A percentile compares a stretch with the other conserved stretches of the same genome.
Conservation (phyloP, 1,139 yeast species). For the Pichia sp. region DNA sequence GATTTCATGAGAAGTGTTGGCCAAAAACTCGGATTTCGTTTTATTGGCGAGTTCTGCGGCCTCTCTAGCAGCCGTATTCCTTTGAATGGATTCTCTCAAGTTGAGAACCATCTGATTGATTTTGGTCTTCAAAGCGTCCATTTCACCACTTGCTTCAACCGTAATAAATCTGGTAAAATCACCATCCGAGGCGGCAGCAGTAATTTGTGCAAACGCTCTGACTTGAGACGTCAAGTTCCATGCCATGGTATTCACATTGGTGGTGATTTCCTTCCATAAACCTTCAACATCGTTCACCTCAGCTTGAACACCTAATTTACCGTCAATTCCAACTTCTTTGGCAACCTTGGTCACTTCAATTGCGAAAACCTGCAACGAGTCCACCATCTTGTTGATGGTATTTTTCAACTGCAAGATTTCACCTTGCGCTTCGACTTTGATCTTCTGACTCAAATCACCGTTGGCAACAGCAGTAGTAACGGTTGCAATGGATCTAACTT, state of each 20-base stretch:
- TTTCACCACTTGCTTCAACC: slow-evolving; percentile 87
- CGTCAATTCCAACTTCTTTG: slow-evolving; percentile 87
- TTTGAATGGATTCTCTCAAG: slow-evolving; percentile 78
- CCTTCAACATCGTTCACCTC: slow-evolving; percentile 90
- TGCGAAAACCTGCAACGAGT: slow-evolving; percentile 78
- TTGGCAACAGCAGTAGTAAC: slow-evolving; percentile 91
- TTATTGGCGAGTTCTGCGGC: slow-evolving; percentile 88
- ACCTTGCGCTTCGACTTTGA: slow-evolving; percentile 86
- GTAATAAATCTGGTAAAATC: slow-evolving; percentile 86
- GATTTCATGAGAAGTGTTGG: slow-evolving; percentile 87
- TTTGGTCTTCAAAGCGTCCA: slow-evolving; percentile 87
- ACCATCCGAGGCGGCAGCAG: slow-evolving; percentile 92
- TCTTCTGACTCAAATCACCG: slow-evolving; percentile 82
- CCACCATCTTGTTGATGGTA: slow-evolving; percentile 88
- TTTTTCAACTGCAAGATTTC: slow-evolving; percentile 70
- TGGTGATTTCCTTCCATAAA: slow-evolving; percentile 84
- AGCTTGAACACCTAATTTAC: slow-evolving; percentile 86
- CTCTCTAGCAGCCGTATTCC: slow-evolving; percentile 88
- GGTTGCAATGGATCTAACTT: slow-evolving; percentile 83
- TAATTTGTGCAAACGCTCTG: slow-evolving; percentile 87
- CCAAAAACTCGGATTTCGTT: slow-evolving; percentile 86
- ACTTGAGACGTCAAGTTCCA: slow-evolving; percentile 86
- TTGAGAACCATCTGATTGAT: slow-evolving; percentile 89
- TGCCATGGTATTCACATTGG: slow-evolving; percentile 93
- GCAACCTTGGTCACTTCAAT: slow-evolving; percentile 87